Percentiles rank a stretch among this genome's conserved stretches.
Evolutionary conservation across 139 green algal species (phyloP).

Genomic region (Zygnema cylindricum): DNA sequence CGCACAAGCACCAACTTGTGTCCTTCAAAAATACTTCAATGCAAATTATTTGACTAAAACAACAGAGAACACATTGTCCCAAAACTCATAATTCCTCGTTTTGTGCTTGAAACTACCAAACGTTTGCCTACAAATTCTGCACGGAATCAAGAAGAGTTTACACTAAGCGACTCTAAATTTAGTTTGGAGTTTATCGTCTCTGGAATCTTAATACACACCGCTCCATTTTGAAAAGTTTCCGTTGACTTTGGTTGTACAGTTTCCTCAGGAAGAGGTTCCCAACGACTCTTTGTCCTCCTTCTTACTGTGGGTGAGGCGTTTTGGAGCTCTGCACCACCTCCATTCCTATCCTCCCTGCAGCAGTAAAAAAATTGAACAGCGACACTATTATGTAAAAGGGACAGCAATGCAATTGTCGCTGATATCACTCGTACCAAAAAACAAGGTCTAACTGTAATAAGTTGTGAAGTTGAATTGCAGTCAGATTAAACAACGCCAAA

Average conservation of each 20-base stretch:
- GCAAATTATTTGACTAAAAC: too few species aligned
- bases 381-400: too few species aligned
- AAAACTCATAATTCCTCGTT: too few species aligned
- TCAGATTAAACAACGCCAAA: background rate
- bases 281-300: background rate
- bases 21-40: too few species aligned
- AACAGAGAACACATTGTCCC: too few species aligned
- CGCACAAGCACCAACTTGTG: too few species aligned
- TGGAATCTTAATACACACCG: too few species aligned
- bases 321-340: background rate
- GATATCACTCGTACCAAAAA: too few species aligned
- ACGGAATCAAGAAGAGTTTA: background rate
- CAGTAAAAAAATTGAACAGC: background rate
- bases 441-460: background rate
- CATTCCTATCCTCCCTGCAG: background rate
- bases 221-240: background rate
- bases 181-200: background rate
- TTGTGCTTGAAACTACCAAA: too few species aligned
- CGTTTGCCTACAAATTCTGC: too few species aligned
- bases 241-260: background rate
- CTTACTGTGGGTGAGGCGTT: background rate
- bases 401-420: too few species aligned
- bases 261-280: background rate
- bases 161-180: background rate
- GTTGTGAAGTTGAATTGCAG: background rate